A percentile compares a stretch with the other conserved stretches of the same genome.
These are phyloP conservation scores for Bruguiera gymnorhiza DNA, from an alignment of 345 rosid species.

Conservation along the genomic window DNA sequence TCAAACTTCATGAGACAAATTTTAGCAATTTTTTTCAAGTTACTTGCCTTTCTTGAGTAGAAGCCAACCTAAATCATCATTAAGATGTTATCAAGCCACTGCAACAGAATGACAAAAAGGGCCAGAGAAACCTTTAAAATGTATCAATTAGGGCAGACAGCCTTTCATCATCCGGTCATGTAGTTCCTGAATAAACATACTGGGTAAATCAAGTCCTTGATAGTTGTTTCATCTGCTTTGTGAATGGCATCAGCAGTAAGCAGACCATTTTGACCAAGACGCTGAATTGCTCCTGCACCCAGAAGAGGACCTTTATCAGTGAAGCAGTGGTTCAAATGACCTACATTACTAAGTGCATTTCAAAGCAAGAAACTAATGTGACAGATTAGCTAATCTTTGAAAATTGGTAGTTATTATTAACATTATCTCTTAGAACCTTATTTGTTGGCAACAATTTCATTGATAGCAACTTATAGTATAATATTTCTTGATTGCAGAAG, in stretches of 20 bases:
- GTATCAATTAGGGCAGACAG: constrained; percentile 4
- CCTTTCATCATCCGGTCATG: constrained; percentile 10
- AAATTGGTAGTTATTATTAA: no score
- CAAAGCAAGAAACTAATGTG: no score
- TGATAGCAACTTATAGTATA: no score
- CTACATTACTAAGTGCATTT: no score
- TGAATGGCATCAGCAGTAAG: constrained; percentile 82
- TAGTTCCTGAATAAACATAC: constrained; percentile 33
- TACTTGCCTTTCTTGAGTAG: constrained; percentile 80
- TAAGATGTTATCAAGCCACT: background rate
- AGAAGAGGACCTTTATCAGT: constrained; percentile 4
- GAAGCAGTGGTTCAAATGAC: background rate
- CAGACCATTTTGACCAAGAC: constrained; percentile 63
- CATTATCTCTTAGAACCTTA: no score
- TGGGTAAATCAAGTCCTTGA: constrained; percentile 80
- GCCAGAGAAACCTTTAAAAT: constrained; percentile 1
- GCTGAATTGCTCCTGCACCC: constrained; percentile 75
- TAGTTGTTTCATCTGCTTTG: constrained; percentile 68
- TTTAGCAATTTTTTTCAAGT: constrained; percentile 88
- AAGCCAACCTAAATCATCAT: constrained; percentile 65
- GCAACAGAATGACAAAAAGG: background rate
- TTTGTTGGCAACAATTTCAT: no score
- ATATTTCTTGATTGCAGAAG: no score
- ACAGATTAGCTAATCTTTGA: no score
- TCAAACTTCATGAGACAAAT: constrained; percentile 67